Conservation (phyloP, 495 filamentous ascomycete genomes). For the Talaromyces wortmannii region DNA sequence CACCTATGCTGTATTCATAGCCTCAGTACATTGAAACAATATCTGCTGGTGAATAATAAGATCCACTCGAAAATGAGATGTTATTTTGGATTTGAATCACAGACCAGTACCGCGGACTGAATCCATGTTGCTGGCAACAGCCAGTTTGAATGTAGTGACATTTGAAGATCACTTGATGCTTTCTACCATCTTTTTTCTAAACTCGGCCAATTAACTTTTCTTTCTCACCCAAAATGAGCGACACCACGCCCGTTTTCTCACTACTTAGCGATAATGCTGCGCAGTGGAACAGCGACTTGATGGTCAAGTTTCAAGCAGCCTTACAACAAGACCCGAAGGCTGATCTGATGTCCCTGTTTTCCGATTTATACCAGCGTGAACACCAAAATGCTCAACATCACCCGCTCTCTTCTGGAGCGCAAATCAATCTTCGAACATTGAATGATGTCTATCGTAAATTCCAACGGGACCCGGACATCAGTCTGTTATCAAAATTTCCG, state of each 20-base stretch:
- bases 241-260: background rate
- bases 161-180: too few species aligned
- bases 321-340: constrained; percentile 10
- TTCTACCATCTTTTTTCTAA: too few species aligned
- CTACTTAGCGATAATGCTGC: constrained; percentile 2
- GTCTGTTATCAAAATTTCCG: constrained; percentile 10
- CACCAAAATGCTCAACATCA: constrained; percentile 8
- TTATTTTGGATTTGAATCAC: too few species aligned
- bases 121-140: too few species aligned
- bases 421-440: constrained; percentile 8
- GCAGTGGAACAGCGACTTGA: constrained; percentile 15
- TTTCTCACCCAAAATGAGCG: background rate
- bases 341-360: constrained; percentile 12
- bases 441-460: constrained; percentile 6
- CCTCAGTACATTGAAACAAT: too few species aligned
- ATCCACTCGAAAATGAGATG: too few species aligned
- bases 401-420: constrained; percentile 5
- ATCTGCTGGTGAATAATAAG: too few species aligned
- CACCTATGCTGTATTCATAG: too few species aligned
- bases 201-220: too few species aligned
- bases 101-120: too few species aligned
- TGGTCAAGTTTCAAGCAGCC: constrained; percentile 8
- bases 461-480: constrained; percentile 10
- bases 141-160: too few species aligned
- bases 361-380: constrained; percentile 7